Evolutionary conservation across 2,329 filamentous ascomycete genomes (phyloP), one percentile per base, ranked within the genome.

Genomic region (Penicillium aurantiogriseum): DNA sequence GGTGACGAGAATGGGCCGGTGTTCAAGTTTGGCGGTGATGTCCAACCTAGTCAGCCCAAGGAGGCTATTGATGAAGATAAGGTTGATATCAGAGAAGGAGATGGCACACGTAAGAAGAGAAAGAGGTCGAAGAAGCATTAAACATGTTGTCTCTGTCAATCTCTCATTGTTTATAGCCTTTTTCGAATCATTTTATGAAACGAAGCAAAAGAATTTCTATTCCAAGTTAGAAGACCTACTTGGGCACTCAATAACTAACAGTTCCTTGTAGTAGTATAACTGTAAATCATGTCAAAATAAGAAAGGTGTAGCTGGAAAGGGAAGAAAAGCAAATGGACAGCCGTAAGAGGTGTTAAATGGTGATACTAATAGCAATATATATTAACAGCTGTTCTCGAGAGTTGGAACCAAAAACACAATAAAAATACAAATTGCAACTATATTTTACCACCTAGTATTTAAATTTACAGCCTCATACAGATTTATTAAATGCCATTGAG

Each of bases 1-100:
- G 86, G 86, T 5, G 78, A 82, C 63, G 80, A 83, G 54, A 80
- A 86, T 6, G 85, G 82, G 63, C 73, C 77, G 3, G 63, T 65
- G 36, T 72, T 74, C 56, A 60, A 68, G 11, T 64, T 73, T 45
- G 69, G 69, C 33, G 57, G 66, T 27, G 59, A 66, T n/a, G 66
- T 63, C 19, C 38, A 47, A 49, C 54, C 63, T 9, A 54, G 61
- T 25, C 54, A 59, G 23, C 46, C 64, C 2, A 59, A 62, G n/a
- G 57, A 66, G 44, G 63, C 40, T 19, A 10, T 65, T 11, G 64
- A 64, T 57, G 71, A 64, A 48, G 70, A 60, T 58, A 70, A 72
- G 55, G 68, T 74, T 42, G 76, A 80, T 67, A 79, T 79, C 39
- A 71, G 75, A 27, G 75, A 77, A 45, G 74, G 75, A 39, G 71